Base-by-base conservation (phyloP, 2,329 filamentous ascomycete genomes). In the Seiridium unicorne region DNA sequence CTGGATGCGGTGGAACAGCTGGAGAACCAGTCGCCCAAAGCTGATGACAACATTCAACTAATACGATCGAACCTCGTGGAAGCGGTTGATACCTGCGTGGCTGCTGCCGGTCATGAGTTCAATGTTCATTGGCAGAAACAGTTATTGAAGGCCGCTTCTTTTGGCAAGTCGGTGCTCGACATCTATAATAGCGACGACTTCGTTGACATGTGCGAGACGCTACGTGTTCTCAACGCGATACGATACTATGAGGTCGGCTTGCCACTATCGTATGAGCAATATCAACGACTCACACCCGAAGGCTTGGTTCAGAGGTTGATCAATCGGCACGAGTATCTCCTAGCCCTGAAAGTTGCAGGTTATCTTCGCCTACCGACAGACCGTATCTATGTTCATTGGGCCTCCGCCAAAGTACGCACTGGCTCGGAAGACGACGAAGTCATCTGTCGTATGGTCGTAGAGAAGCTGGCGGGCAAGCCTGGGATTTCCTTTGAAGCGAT, bases 181-280 rank as follows among this genome's bases (percentile, higher is more conserved):
- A 88, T 98, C 10, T 99, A 98, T 77, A 97, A 95, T 74, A 97
- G 93, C 70, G 95, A 99, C 70, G 94, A 99, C 65, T 99, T 98
- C 75, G 95, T 99, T 58, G 94, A 98, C 64, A 98, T 97, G 89
- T 97, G 93, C 67, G 94, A 99, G 74, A 95, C 89, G 1, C 78
- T 99, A 13, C 89, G 95, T 13, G 93, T 99, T 0, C 81, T 99
- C 53, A 98, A 97, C 68, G 94, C 94, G 5, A 90, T 94, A 10
- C 88, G 95, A 56, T 96, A 91, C 73, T 98, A 95, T 72, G 91
- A 96, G 68, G 85, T 98, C 57, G 95, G 95, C 2, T 79, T 99
- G 31, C 93, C 94, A 0, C 74, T 99, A 4, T 96, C 93, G 3
- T 96, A 95, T 70, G 93, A 97, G 64, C 94, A 99, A 74, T 98